Base-by-base conservation (phyloP, 805 yeast species). In the Kuraishia ogatae region DNA sequence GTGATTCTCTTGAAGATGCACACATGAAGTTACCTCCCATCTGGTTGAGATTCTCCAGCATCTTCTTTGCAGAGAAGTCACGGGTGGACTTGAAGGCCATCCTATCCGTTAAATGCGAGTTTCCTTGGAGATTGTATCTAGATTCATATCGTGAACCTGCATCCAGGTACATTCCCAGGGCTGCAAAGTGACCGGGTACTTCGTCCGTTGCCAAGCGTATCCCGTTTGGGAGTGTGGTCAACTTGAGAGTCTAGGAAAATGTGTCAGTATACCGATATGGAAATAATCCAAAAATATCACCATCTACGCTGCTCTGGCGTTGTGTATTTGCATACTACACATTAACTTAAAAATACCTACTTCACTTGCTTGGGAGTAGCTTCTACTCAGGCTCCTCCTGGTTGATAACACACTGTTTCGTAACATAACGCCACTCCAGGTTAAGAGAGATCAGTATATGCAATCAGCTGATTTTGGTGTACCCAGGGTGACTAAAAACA, bases 21-120 rank as follows among this genome's bases (percentile, higher is more conserved):
- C 96, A 88, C 83, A 89, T 92, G 70, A 87, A 91, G 68, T 91
- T 93, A 15, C 98, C 99, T 52, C 99, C 99, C 56, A 94, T 70
- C 43, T 81, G 75, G 56, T 90, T 91, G 58, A 94, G 73, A 21
- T 78, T 79, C 59, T 86, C 86, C 60, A 88, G 77, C 89, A 94
- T 88, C 53, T 85, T 79, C 49, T 77, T 71, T 2, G 89, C 92
- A 1, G 80, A 62, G 56, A 77, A 73, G 55, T 79, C 73, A 39
- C 75, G 68, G 0, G 93, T 86, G 4, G 89, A 82, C 64, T 84
- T 84, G 77, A 84, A 94, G 0, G 98, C 93, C 65, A 94, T 70
- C 57, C 97, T 78, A 67, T 93, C 98, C 63, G 85, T 72, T 28
- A 94, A 70, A 67, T 94, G 98, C 5, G 96, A 84, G 51, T 85